Percentiles rank a stretch among this genome's conserved stretches.
phyloP scores from a whole-genome alignment of 2,329 filamentous ascomycete genomes.

The Neopestalotiopsis sp. region DNA sequence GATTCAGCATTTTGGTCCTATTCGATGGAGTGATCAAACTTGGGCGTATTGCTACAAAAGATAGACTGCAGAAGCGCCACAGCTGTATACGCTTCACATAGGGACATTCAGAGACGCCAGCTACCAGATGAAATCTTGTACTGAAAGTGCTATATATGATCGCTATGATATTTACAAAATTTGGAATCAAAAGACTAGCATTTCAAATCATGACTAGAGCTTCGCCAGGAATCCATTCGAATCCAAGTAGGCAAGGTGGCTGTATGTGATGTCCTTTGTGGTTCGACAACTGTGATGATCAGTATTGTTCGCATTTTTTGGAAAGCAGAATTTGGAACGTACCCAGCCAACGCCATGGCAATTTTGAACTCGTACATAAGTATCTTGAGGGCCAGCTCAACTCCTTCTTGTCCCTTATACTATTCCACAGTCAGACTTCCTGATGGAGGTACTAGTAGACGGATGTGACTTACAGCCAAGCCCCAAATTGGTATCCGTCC shows the following conservation, averaged over 20 bases:
- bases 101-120: too few species aligned
- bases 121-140: too few species aligned
- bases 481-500: constrained; percentile 56
- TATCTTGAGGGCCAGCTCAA: constrained; percentile 7
- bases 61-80: too few species aligned
- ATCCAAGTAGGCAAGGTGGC: neutral
- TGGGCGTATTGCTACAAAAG: too few species aligned
- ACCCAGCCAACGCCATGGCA: constrained; percentile 2
- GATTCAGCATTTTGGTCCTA: too few species aligned
- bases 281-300: neutral
- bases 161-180: too few species aligned
- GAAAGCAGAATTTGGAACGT: neutral
- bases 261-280: neutral
- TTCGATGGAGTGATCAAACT: too few species aligned
- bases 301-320: neutral
- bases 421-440: neutral
- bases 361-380: constrained; percentile 8
- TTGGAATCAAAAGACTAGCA: neutral
- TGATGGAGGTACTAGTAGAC: neutral
- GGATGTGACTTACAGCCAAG: constrained; percentile 35
- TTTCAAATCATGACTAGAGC: neutral
- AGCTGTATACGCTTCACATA: too few species aligned
- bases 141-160: too few species aligned
- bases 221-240: constrained; percentile 2
- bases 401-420: constrained; percentile 4